A percentile compares a stretch with the other conserved stretches of the same genome.
Evolutionary conservation across 257 asterid genomes (phyloP).

Genomic region (Gentiana straminea): DNA sequence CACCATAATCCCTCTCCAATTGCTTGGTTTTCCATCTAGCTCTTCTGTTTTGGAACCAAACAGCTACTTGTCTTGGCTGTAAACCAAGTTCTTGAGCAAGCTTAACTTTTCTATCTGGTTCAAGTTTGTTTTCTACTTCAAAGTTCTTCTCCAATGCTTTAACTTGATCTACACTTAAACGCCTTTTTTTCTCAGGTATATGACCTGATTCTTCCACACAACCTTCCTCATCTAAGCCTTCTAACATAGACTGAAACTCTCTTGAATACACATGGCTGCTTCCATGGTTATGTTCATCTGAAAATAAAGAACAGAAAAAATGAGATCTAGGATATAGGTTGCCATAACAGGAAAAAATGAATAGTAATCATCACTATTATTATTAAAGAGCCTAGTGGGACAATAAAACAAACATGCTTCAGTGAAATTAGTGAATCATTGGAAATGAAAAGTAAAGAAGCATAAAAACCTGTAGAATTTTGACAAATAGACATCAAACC

Average conservation of each 20-base stretch:
- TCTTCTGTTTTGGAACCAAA: constrained; percentile 94
- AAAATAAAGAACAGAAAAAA: constrained; percentile 7
- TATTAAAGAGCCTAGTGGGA: constrained; percentile 17
- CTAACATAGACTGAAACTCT: constrained; percentile 69
- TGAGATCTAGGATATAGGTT: constrained; percentile 14
- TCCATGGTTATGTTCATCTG: constrained; percentile 41
- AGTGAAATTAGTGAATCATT: constrained; percentile 17
- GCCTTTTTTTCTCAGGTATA: constrained; percentile 56
- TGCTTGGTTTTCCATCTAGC: constrained; percentile 92
- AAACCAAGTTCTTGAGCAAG: constrained; percentile 78
- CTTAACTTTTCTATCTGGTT: constrained; percentile 78
- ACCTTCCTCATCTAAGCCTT: constrained; percentile 65
- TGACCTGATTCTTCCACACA: constrained; percentile 60
- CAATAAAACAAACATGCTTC: constrained; percentile 40
- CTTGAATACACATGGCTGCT: constrained; percentile 36
- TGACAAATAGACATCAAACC: constrained; percentile 88
- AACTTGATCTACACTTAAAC: constrained; percentile 67
- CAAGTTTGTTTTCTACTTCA: constrained; percentile 85
- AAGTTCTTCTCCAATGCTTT: constrained; percentile 83
- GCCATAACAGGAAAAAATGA: constrained; percentile 22
- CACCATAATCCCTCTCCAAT: constrained; percentile 64
- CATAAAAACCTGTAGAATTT: constrained; percentile 55
- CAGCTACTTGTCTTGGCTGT: constrained; percentile 94
- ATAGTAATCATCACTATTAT: constrained; percentile 1
- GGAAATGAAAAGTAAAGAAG: constrained; percentile 9